Base-by-base conservation (phyloP, 306 rosid genomes). In the Rosa persica region DNA sequence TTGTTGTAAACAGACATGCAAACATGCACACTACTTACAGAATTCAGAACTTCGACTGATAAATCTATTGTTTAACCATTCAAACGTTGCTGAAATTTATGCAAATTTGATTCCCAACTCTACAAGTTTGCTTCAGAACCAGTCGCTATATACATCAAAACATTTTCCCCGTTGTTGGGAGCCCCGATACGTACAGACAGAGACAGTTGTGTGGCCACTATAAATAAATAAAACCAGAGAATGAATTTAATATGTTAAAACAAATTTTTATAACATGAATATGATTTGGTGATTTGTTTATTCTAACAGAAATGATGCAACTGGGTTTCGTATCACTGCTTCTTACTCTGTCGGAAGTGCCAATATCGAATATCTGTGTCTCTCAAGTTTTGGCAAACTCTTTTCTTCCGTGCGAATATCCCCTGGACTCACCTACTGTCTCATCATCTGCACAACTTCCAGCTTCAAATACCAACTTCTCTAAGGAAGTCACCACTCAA, bases 281-380 rank as follows among this genome's bases (percentile, higher is more conserved):
- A 60, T 5, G 67, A 61, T 27, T n/a, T 27, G 38, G 40, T 61
- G 3, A 58, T 58, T 58, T 25, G 36, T 12, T 60, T 60, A 60
- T 55, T 55, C 20, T 42, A 70, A 76, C 67, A 85, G 93, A 82
- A 76, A 87, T 89, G 91, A 86, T 89, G 87, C 84, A 87, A 78
- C 67, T 87, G 74, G 93, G 93, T 40, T 84, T 89, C 67, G 6
- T 89, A 20, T 90, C 96, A 17, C 71, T 89, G 78, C 87, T 91
- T 73, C 87, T 91, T 2, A 73, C 88, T 67, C 73, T 88, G 69
- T 80, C 83, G 65, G 84, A 85, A 80, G 85, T 70, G 27, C 91
- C 88, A 25, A 78, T 91, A 66, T 89, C 93, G 7, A 88, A 88
- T 34, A 91, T 91, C 20, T 91, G 96, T 77, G 76, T 91, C 36